Evolutionary conservation across 257 asterid genomes (phyloP).

Genomic region (Ophiorrhiza pumila): DNA sequence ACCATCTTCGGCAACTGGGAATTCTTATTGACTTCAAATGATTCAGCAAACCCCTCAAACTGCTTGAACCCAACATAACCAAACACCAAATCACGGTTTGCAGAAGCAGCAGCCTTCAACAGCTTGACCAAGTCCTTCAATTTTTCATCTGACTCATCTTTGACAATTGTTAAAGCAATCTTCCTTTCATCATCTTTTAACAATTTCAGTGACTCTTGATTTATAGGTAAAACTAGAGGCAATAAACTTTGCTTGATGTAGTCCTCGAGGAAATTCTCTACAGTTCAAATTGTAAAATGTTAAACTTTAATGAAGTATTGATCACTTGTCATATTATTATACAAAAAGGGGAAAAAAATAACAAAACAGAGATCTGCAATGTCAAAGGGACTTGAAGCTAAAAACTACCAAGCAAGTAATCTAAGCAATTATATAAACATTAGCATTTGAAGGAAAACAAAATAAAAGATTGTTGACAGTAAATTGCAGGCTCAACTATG

Average conservation of each 20-base stretch:
- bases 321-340: not conserved
- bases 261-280: constrained; percentile 79
- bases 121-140: constrained; percentile 47
- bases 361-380: not conserved
- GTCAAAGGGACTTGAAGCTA: not conserved
- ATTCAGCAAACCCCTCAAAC: constrained; percentile 67
- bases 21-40: constrained; percentile 59
- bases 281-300: constrained; percentile 26
- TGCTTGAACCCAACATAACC: constrained; percentile 79
- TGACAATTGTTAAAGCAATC: constrained; percentile 55
- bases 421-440: not conserved
- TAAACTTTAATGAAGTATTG: not conserved
- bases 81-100: constrained; percentile 81
- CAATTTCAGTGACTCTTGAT: constrained; percentile 53
- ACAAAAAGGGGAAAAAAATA: too few relatives aligned
- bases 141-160: constrained; percentile 62
- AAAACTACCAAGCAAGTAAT: too few relatives aligned
- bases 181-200: constrained; percentile 70
- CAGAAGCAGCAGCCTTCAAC: constrained; percentile 87
- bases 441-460: not conserved
- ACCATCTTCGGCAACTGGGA: constrained; percentile 71
- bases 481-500: not conserved
- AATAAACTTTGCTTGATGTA: constrained; percentile 72
- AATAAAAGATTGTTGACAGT: not conserved
- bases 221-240: constrained; percentile 70